A percentile compares a stretch with the other conserved stretches of the same genome.
phyloP scores from a whole-genome alignment of 352 stramenopile species.

The Pythium periplocum region DNA sequence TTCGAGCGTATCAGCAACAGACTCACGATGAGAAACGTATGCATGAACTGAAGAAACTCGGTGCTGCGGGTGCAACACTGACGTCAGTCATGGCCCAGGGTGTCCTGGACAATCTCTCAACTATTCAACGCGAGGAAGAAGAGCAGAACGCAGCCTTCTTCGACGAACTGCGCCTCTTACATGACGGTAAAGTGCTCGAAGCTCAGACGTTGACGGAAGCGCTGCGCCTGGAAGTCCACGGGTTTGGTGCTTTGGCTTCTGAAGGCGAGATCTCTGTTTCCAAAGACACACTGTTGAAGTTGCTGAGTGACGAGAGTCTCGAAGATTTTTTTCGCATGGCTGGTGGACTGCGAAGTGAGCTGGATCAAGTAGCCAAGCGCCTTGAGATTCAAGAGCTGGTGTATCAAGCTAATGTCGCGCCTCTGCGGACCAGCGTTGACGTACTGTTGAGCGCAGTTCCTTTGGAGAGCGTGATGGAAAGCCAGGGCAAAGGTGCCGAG shows the following conservation, averaged over 20 bases:
- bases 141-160: slow-evolving; percentile 58
- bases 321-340: slow-evolving; percentile 82
- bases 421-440: slow-evolving; percentile 26
- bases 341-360: slow-evolving; percentile 69
- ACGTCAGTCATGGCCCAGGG: slow-evolving; percentile 32
- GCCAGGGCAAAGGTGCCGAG: slow-evolving; percentile 71
- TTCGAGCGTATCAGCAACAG: slow-evolving; percentile 44
- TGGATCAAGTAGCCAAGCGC: slow-evolving; percentile 60
- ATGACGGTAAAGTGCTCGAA: slow-evolving; percentile 32
- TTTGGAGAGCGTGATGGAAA: slow-evolving; percentile 61
- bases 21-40: slow-evolving; percentile 53
- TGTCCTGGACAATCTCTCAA: slow-evolving; percentile 34
- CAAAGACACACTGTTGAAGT: slow-evolving; percentile 21
- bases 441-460: slow-evolving; percentile 61
- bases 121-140: slow-evolving; percentile 66
- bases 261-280: slow-evolving; percentile 42
- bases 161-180: slow-evolving; percentile 29
- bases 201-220: slow-evolving; percentile 32
- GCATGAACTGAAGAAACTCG: slow-evolving; percentile 39
- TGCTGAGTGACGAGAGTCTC: slow-evolving; percentile 43
- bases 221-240: slow-evolving; percentile 53
- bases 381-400: slow-evolving; percentile 72
- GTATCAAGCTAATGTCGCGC: slow-evolving; percentile 51
- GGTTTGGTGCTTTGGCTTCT: slow-evolving; percentile 50
- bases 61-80: slow-evolving; percentile 29